A percentile compares a stretch with the other conserved stretches of the same genome.
Conservation (phyloP, 371 early-diverging fungal species). For the Actinomortierella wolfii region DNA sequence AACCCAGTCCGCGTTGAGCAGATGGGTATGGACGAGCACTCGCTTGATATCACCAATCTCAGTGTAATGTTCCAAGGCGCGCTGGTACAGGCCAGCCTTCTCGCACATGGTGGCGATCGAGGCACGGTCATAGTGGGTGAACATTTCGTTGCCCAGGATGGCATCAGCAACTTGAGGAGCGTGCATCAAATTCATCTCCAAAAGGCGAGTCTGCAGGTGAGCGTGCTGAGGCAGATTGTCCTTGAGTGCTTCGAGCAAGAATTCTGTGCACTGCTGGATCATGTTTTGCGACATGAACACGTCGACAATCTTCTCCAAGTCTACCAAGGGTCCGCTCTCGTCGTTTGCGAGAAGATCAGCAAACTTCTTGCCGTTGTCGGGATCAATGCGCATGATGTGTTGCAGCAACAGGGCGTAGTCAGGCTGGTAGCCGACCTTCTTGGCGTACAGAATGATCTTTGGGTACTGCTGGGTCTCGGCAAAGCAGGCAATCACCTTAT, state of each 20-base stretch:
- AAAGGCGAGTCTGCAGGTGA: constrained; percentile 89
- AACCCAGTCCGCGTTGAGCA: constrained; percentile 86
- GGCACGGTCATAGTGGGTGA: constrained; percentile 92
- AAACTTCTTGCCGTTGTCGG: constrained; percentile 94
- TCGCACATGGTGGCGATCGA: constrained; percentile 94
- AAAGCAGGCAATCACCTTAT: constrained; percentile 94
- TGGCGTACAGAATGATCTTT: constrained; percentile 94
- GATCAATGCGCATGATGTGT: constrained; percentile 88
- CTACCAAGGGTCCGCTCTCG: constrained; percentile 82
- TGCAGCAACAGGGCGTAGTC: constrained; percentile 90
- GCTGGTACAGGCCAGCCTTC: constrained; percentile 95
- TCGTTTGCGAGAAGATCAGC: constrained; percentile 87
- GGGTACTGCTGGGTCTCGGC: constrained; percentile 95
- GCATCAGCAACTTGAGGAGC: constrained; percentile 99
- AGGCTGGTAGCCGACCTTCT: constrained; percentile 91
- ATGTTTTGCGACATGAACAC: constrained; percentile 91
- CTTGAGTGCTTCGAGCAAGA: constrained; percentile 94
- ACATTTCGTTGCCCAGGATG: constrained; percentile 93
- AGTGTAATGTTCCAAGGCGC: constrained; percentile 96
- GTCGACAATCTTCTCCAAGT: constrained; percentile 89
- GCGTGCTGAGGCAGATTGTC: constrained; percentile 89
- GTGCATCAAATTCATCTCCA: constrained; percentile 97
- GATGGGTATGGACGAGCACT: constrained; percentile 88
- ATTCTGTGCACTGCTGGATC: constrained; percentile 96
- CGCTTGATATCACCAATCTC: constrained; percentile 96